Percentiles rank a stretch among this genome's conserved stretches.
Evolutionary conservation across 768 basidiomycete species (phyloP).

Genomic region (Saitozyma podzolica): DNA sequence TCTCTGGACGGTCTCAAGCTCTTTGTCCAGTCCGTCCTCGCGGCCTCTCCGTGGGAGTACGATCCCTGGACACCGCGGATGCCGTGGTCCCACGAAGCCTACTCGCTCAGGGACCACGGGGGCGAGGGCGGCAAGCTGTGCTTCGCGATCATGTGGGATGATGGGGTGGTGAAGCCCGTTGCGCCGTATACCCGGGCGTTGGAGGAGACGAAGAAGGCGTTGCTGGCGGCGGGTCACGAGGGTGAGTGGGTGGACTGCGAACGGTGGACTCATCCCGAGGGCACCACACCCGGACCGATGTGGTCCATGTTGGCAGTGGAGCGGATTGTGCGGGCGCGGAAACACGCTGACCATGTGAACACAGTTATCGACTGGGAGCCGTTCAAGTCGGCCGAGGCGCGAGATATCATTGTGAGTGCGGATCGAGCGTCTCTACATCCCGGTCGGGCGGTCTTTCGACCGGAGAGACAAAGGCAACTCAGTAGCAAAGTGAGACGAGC

Average conservation of each 20-base stretch:
- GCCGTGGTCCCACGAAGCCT: constrained; percentile 47
- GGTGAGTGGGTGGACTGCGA: constrained; percentile 54
- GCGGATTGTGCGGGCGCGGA: too few relatives aligned
- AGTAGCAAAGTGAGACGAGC: too few relatives aligned
- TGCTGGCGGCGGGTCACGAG: constrained; percentile 65
- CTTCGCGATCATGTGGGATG: constrained; percentile 68
- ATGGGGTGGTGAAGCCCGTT: constrained; percentile 63
- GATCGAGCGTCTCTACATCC: too few relatives aligned
- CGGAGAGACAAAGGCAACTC: too few relatives aligned
- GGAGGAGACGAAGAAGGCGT: constrained; percentile 60
- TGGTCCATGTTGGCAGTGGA: too few relatives aligned
- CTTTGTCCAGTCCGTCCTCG: constrained; percentile 68
- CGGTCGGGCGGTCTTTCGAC: too few relatives aligned
- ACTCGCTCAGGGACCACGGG: constrained; percentile 63
- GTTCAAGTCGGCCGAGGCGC: too few relatives aligned
- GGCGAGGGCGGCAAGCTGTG: constrained; percentile 58
- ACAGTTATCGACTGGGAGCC: too few relatives aligned
- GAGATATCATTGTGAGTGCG: too few relatives aligned
- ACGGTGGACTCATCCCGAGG: too few relatives aligned
- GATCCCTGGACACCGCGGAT: constrained; percentile 54
- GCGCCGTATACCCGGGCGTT: constrained; percentile 68
- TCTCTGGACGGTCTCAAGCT: constrained; percentile 64
- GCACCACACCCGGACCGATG: too few relatives aligned
- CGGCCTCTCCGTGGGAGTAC: constrained; percentile 64
- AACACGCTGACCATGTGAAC: too few relatives aligned